These are phyloP conservation scores for Discostella stelligera DNA, from an alignment of 352 stramenopile genomes.

Conservation along the genomic window DNA sequence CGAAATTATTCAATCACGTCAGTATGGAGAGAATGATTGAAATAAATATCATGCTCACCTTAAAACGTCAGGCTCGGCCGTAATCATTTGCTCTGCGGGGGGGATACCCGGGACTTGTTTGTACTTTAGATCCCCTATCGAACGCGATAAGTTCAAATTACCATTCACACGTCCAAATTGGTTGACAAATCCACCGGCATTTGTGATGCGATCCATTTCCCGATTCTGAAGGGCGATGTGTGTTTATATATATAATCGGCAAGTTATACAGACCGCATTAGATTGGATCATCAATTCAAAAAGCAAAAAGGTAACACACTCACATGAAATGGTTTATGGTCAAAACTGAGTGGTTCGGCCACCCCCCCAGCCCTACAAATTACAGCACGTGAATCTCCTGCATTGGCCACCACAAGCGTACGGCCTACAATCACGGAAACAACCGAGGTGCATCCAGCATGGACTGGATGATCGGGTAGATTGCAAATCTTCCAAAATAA, in stretches of 20 bases:
- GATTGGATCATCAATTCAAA: not conserved
- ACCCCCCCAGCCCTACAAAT: constrained; percentile 78
- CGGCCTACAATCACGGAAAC: constrained; percentile 75
- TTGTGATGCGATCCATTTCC: constrained; percentile 80
- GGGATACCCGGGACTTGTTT: constrained; percentile 79
- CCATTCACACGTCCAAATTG: constrained; percentile 87
- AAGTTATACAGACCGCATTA: constrained; percentile 28
- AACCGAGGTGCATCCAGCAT: constrained; percentile 85
- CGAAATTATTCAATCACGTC: constrained; percentile 6
- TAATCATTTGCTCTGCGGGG: constrained; percentile 87
- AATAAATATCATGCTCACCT: constrained; percentile 42
- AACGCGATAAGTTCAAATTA: constrained; percentile 88
- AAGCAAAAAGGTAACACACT: not conserved
- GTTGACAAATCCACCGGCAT: constrained; percentile 85
- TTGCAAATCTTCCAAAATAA: constrained; percentile 62
- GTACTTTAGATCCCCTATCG: constrained; percentile 89
- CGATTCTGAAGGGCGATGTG: constrained; percentile 31
- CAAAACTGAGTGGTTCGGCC: constrained; percentile 78
- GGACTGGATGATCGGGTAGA: constrained; percentile 80
- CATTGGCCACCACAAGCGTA: constrained; percentile 85
- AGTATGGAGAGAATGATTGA: not conserved
- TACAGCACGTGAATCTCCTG: constrained; percentile 85
- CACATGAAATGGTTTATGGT: constrained; percentile 82
- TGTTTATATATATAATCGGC: not conserved
- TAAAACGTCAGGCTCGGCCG: constrained; percentile 86